Conservation (phyloP, 257 asterid species). For the Nicotiana tabacum region DNA sequence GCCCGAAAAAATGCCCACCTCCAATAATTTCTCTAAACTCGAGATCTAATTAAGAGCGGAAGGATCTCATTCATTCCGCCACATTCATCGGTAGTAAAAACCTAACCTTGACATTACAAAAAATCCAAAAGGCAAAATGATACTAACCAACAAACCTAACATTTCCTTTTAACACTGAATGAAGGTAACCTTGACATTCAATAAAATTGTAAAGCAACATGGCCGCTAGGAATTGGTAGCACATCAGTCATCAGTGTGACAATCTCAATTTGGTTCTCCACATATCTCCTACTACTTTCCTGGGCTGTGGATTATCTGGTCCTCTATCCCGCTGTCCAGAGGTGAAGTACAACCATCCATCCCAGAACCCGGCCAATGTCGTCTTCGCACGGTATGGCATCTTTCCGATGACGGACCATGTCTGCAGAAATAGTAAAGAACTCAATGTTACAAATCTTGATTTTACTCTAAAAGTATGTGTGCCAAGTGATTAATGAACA, state of each 20-base stretch:
- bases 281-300: slow-evolving; percentile 55
- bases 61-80: not conserved
- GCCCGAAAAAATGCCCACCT: no score
- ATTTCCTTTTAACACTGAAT: not conserved
- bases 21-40: no score
- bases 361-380: slow-evolving; percentile 53
- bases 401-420: slow-evolving; percentile 67
- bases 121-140: not conserved
- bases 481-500: not conserved
- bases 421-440: slow-evolving; percentile 26
- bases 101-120: not conserved
- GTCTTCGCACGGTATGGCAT: slow-evolving; percentile 65
- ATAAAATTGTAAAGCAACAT: not conserved
- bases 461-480: no score
- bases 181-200: not conserved
- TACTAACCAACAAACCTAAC: not conserved
- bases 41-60: no score
- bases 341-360: slow-evolving; percentile 68
- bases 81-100: no score
- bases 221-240: not conserved
- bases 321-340: slow-evolving; percentile 87
- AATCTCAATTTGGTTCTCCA: slow-evolving; percentile 64
- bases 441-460: not conserved
- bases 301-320: slow-evolving; percentile 69
- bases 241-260: slow-evolving; percentile 9